Conservation (phyloP, 805 yeast genomes). For the Debaryomyces castellii region DNA sequence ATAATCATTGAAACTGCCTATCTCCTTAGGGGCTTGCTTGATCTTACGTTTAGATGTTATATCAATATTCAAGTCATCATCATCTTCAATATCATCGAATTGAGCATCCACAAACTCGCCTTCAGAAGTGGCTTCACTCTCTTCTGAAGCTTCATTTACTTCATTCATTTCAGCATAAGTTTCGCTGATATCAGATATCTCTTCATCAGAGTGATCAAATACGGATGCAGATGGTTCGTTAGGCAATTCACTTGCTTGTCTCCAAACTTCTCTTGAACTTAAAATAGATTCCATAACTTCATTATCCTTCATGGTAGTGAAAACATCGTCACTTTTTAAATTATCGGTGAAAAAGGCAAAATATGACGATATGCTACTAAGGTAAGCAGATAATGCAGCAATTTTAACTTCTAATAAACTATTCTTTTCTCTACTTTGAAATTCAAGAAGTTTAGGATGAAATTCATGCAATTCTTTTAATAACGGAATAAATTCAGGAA, state of each 20-base stretch:
- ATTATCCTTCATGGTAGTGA: conserved; percentile 71
- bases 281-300: conserved; percentile 87
- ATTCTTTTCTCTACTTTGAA: conserved; percentile 15
- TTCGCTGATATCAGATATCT: conserved; percentile 6
- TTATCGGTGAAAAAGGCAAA: conserved; percentile 70
- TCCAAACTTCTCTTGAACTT: conserved; percentile 83
- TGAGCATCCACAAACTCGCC: conserved; percentile 19
- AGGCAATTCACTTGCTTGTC: conserved; percentile 66
- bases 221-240: conserved; percentile 10
- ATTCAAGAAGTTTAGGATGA: conserved; percentile 13
- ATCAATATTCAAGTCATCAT: conserved; percentile 47
- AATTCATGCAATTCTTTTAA: conserved; percentile 52
- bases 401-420: conserved; percentile 50
- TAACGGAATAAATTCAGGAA: conserved; percentile 84
- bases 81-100: conserved; percentile 10
- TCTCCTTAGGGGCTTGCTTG: conserved; percentile 29
- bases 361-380: conserved; percentile 77
- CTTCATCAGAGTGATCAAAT: not conserved
- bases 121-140: conserved; percentile 13
- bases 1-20: conserved; percentile 45
- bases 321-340: conserved; percentile 51
- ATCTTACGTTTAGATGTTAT: conserved; percentile 53
- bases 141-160: conserved; percentile 10
- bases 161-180: conserved; percentile 7
- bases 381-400: conserved; percentile 73